phyloP scores from a whole-genome alignment of 179 eudicot genomes.

The Beta lomatogona region DNA sequence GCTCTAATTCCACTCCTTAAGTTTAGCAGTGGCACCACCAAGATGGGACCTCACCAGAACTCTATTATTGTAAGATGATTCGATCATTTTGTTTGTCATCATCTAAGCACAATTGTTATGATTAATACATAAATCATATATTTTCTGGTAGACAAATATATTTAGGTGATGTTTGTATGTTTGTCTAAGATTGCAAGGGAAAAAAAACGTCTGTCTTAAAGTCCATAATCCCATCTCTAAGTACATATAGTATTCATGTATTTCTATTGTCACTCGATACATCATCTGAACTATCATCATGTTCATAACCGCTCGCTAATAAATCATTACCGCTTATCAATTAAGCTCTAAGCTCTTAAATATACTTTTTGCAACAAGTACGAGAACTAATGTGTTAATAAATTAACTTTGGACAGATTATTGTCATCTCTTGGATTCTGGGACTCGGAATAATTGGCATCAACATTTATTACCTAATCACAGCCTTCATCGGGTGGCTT shows the following conservation, averaged over 20 bases:
- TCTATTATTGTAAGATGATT: constrained; percentile 55
- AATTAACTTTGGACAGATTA: constrained; percentile 42
- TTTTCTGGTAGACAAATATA: too few species aligned
- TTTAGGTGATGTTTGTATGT: too few species aligned
- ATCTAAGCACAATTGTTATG: not conserved
- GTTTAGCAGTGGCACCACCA: constrained; percentile 77
- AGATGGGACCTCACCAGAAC: constrained; percentile 94
- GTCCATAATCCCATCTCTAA: too few species aligned
- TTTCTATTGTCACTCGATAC: too few species aligned
- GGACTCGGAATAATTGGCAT: constrained; percentile 70
- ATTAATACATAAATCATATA: not conserved
- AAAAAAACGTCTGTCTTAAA: too few species aligned
- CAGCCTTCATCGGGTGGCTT: constrained; percentile 62
- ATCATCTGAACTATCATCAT: too few species aligned
- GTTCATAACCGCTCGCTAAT: too few species aligned
- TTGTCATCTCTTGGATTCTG: constrained; percentile 60
- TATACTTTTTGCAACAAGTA: too few species aligned
- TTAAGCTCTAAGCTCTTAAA: too few species aligned
- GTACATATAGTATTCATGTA: too few species aligned
- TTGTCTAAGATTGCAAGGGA: too few species aligned
- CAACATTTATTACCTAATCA: constrained; percentile 67
- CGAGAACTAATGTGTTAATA: not conserved
- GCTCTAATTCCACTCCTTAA: constrained; percentile 90
- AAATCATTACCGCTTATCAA: too few species aligned
- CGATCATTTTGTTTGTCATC: not conserved